Base-by-base conservation (phyloP, 768 basidiomycete species). In the Phanerodontia chrysosporium region DNA sequence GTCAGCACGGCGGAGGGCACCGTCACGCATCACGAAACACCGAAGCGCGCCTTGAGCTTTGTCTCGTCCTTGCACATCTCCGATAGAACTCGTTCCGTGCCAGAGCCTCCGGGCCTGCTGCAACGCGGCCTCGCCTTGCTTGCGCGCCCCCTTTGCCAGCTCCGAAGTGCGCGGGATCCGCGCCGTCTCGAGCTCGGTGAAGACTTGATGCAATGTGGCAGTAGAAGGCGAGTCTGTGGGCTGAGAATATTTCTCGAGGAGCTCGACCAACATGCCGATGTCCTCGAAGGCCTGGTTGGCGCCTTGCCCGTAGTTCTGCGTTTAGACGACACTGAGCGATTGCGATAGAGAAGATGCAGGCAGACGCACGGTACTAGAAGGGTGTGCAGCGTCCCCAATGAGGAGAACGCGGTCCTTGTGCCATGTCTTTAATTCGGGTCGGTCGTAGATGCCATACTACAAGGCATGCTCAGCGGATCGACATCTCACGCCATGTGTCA, bases 281-380 rank as follows among this genome's bases (percentile, higher is more conserved):
- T 79, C 77, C 61, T 78, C 77, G 58, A 77, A 73, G 0, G 78
- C 73, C 64, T 78, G 76, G 63, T 78, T 79, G 9, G 78, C 76
- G 27, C 76, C 78, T 68, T 79, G 77, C 0, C 78, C 78, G 22
- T 78, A 70, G 58, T 79, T 77, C 76, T 78, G 58, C 13, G 32
- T 22, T 6, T 18, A 30, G n/a, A 21, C 13, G 1, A 13, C 4
- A 6, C 1, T 25, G 35, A 24, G 6, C 2, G 9, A 5, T 13
- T n/a, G 14, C 12, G 16, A 27, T 16, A 2, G 10, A 21, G 2
- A 36, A 6, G 10, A 8, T 12, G 10, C 44, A 28, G 55, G 5
- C 4, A 21, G 1, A 65, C 77, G 39, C 59, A 78, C 77, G 0
- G 78, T 78, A 59, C 74, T 77, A 4, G 78, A 78, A 3, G 78